Percentiles rank a stretch among this genome's conserved stretches.
Evolutionary conservation across 352 stramenopile species (phyloP).

Genomic region (Globisporangium uncinulatum): DNA sequence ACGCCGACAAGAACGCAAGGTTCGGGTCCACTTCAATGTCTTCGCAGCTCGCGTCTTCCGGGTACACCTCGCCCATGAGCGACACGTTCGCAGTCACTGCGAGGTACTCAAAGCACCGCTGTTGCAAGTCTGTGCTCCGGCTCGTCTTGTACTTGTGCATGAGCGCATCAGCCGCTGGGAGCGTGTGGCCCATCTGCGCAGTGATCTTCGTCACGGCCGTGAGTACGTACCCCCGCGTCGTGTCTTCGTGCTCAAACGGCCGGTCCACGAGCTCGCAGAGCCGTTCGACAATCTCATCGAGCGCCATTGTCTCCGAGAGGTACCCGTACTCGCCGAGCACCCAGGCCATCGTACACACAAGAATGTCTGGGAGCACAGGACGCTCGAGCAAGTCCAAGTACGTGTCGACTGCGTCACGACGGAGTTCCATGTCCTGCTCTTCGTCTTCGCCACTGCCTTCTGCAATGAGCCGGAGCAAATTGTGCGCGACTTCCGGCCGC

Average conservation of each 20-base stretch:
- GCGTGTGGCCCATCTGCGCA: constrained; percentile 91
- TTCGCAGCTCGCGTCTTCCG: constrained; percentile 95
- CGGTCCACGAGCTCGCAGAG: constrained; percentile 92
- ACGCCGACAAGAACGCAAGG: constrained; percentile 93
- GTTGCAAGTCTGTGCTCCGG: constrained; percentile 95
- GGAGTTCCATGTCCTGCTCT: constrained; percentile 94
- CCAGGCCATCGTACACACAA: constrained; percentile 98
- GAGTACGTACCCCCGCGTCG: constrained; percentile 95
- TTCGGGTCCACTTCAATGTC: constrained; percentile 95
- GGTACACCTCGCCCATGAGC: constrained; percentile 91
- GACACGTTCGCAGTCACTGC: constrained; percentile 89
- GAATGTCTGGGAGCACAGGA: constrained; percentile 92
- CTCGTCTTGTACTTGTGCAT: constrained; percentile 97
- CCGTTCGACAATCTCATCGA: constrained; percentile 93
- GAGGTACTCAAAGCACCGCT: constrained; percentile 98
- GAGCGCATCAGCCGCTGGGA: constrained; percentile 88
- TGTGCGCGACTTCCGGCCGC: constrained; percentile 95
- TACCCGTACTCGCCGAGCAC: constrained; percentile 99
- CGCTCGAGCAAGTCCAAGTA: constrained; percentile 96
- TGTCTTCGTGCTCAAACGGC: constrained; percentile 81
- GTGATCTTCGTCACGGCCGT: constrained; percentile 98
- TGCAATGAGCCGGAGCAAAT: constrained; percentile 97
- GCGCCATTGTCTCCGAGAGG: constrained; percentile 89
- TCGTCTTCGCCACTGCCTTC: constrained; percentile 97
- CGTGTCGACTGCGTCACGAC: constrained; percentile 95